phyloP scores from a whole-genome alignment of 768 basidiomycete genomes.

The Trametes gibbosa region DNA sequence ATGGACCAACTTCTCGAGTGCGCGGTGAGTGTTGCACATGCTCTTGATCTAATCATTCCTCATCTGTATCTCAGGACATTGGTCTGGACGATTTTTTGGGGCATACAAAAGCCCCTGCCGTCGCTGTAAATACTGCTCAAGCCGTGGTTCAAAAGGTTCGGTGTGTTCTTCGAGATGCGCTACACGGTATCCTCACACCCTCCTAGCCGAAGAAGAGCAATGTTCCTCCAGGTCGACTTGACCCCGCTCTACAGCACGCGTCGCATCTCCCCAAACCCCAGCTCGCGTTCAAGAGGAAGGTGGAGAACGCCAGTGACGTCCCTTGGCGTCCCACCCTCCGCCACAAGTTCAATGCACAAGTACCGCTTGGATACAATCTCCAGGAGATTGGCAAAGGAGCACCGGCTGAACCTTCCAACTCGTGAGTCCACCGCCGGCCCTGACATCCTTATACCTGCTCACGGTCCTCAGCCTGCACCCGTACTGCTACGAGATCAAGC shows the following conservation, averaged over 20 bases:
- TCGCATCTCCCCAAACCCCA: constrained; percentile 82
- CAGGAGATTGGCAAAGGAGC: constrained; percentile 31
- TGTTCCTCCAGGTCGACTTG: constrained; percentile 43
- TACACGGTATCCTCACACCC: background rate
- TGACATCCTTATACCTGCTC: background rate
- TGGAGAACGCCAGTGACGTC: constrained; percentile 53
- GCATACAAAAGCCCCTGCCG: constrained; percentile 61
- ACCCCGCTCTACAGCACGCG: constrained; percentile 71
- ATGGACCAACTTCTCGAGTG: constrained; percentile 85
- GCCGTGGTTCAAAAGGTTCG: constrained; percentile 16
- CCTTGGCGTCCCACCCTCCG: constrained; percentile 69
- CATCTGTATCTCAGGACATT: constrained; percentile 57
- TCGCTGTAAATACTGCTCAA: constrained; percentile 47
- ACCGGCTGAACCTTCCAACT: constrained; percentile 19
- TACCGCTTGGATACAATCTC: constrained; percentile 71
- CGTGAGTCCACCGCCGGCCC: constrained; percentile 28
- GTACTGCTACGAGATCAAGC: constrained; percentile 81
- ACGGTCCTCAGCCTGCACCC: constrained; percentile 49
- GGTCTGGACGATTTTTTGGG: constrained; percentile 79
- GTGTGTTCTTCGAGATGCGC: background rate
- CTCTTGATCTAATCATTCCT: background rate
- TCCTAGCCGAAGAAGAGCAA: constrained; percentile 32
- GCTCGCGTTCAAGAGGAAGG: constrained; percentile 56
- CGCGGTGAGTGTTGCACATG: constrained; percentile 44
- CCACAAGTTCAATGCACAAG: constrained; percentile 80